These are phyloP conservation scores for Brassica incana DNA, from an alignment of 345 rosid species.

Conservation along the genomic window DNA sequence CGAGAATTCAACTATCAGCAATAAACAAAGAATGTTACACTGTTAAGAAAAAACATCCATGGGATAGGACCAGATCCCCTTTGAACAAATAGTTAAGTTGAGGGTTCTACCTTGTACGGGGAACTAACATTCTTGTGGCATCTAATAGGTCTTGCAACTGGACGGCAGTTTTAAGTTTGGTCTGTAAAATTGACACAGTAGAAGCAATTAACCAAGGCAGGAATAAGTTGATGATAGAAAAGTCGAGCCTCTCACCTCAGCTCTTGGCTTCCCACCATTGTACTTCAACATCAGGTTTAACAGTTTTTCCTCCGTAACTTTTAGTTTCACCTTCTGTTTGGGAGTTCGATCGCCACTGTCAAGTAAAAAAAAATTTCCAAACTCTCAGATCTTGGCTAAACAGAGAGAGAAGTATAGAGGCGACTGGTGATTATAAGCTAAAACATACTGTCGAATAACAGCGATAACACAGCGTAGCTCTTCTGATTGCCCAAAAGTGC, in stretches of 20 bases:
- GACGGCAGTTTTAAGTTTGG: conserved; percentile 96
- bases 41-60: too few species aligned
- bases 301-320: conserved; percentile 95
- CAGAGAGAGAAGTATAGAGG: background rate
- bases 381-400: conserved; percentile 17
- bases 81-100: background rate
- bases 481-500: conserved; percentile 91
- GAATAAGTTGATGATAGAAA: conserved; percentile 9
- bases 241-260: conserved; percentile 61
- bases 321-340: conserved; percentile 98
- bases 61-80: too few species aligned
- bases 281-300: conserved; percentile 94
- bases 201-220: conserved; percentile 9
- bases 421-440: conserved; percentile 5
- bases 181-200: conserved; percentile 51
- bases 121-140: conserved; percentile 96
- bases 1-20: conserved; percentile 1
- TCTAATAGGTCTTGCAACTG: conserved; percentile 98
- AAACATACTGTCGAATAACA: conserved; percentile 90
- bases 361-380: conserved; percentile 16
- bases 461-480: conserved; percentile 99
- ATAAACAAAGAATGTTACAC: too few species aligned
- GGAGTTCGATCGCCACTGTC: conserved; percentile 99
- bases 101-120: conserved; percentile 78
- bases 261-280: conserved; percentile 95